Evolutionary conservation across 805 yeast species (phyloP).

Genomic region (Pichia rugopelliculosa): DNA sequence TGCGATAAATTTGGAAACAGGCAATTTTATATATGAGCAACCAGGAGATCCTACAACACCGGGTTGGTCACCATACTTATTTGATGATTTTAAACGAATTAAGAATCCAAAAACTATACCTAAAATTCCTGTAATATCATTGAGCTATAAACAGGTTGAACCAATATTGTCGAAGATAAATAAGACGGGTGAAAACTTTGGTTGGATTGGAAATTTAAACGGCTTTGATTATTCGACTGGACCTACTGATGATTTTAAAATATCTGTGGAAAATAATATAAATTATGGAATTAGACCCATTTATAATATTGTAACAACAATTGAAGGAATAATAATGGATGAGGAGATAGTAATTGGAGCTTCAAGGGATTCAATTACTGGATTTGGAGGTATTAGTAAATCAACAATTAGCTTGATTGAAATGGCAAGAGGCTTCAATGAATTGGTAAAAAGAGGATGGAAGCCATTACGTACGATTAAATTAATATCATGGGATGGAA

Average conservation of each 20-base stretch:
- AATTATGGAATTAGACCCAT: conserved; percentile 36
- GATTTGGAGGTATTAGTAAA: conserved; percentile 44
- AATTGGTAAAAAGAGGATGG: conserved; percentile 38
- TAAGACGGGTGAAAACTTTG: conserved; percentile 30
- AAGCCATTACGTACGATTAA: conserved; percentile 35
- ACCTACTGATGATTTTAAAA: conserved; percentile 30
- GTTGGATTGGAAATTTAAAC: conserved; percentile 34
- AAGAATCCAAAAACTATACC: conserved; percentile 39
- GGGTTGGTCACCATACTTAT: conserved; percentile 50
- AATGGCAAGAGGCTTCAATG: conserved; percentile 43
- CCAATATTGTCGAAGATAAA: conserved; percentile 35
- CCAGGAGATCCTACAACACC: conserved; percentile 82
- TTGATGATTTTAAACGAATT: conserved; percentile 28
- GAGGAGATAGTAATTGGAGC: conserved; percentile 51
- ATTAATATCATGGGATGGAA: conserved; percentile 37
- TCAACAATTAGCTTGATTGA: conserved; percentile 46
- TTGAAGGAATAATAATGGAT: conserved; percentile 47
- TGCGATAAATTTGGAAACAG: conserved; percentile 56
- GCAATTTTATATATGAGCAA: conserved; percentile 45
- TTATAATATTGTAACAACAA: conserved; percentile 43
- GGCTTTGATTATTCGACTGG: conserved; percentile 41
- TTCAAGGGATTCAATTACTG: conserved; percentile 46
- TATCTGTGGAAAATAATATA: conserved; percentile 38
- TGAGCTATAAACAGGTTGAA: conserved; percentile 36
- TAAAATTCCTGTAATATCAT: conserved; percentile 46